These are phyloP conservation scores for Cucumis cinereus DNA, from an alignment of 306 rosid genomes.

Conservation along the genomic window DNA sequence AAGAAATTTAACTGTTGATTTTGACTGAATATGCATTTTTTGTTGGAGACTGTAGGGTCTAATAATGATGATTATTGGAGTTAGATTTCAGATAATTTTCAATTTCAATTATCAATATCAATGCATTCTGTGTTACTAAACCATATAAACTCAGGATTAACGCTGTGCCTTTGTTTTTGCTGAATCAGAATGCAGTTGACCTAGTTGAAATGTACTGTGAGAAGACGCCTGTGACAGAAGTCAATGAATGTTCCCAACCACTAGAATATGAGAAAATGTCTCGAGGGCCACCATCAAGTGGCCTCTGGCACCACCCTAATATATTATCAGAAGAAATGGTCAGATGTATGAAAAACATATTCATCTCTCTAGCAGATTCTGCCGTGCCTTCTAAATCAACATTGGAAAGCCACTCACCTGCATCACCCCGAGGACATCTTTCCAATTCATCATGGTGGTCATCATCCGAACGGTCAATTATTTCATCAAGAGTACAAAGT, in stretches of 20 bases:
- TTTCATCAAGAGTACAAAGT: constrained; percentile 45
- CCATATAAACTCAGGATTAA: neutral
- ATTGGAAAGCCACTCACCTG: constrained; percentile 34
- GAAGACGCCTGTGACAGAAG: constrained; percentile 14
- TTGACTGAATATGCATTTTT: neutral
- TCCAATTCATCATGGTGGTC: constrained; percentile 64
- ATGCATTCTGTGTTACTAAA: neutral
- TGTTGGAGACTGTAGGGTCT: neutral
- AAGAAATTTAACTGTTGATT: neutral
- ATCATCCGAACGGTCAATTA: constrained; percentile 48
- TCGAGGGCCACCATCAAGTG: constrained; percentile 31
- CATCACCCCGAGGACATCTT: constrained; percentile 52
- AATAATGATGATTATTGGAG: neutral
- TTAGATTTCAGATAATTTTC: neutral
- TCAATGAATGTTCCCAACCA: constrained; percentile 18
- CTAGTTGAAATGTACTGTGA: constrained; percentile 20
- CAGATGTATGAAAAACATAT: constrained; percentile 67
- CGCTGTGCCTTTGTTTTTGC: neutral
- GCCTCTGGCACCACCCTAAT: constrained; percentile 61
- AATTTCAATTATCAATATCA: neutral
- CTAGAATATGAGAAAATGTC: constrained; percentile 25
- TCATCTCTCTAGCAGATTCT: constrained; percentile 53
- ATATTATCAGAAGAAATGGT: constrained; percentile 65
- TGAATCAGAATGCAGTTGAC: constrained; percentile 28
- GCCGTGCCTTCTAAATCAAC: constrained; percentile 21